phyloP scores from a whole-genome alignment of 2,329 filamentous ascomycete species.

The Aspergillus nomiae region DNA sequence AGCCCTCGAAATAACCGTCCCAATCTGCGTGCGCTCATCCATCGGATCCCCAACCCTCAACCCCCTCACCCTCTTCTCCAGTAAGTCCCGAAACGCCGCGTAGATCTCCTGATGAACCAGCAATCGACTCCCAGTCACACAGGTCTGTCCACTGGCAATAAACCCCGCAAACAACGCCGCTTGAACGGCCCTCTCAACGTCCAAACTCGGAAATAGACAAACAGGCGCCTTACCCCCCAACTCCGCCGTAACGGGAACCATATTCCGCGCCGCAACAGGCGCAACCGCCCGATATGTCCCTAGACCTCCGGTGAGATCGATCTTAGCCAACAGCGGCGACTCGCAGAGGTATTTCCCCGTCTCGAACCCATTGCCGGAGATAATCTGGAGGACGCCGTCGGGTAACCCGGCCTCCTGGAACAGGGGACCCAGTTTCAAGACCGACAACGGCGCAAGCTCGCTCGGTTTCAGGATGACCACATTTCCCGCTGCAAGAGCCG shows the following conservation, averaged over 20 bases:
- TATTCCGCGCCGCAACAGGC: conserved; percentile 32
- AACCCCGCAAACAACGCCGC: conserved; percentile 47
- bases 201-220: conserved; percentile 35
- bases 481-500: conserved; percentile 44
- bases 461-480: conserved; percentile 43
- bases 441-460: conserved; percentile 47
- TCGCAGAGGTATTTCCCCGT: conserved; percentile 43
- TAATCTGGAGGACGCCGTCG: conserved; percentile 45
- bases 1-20: conserved; percentile 58
- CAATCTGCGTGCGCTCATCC: conserved; percentile 63
- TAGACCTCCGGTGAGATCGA: conserved; percentile 39
- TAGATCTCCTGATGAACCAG: conserved; percentile 53
- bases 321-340: conserved; percentile 33
- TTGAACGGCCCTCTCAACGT: conserved; percentile 33
- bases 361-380: conserved; percentile 56
- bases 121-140: conserved; percentile 57
- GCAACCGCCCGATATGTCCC: conserved; percentile 36
- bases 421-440: conserved; percentile 41
- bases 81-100: conserved; percentile 41
- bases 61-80: conserved; percentile 52
- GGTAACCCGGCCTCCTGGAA: conserved; percentile 48
- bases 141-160: conserved; percentile 59
- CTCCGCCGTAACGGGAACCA: conserved; percentile 39
- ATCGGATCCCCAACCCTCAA: conserved; percentile 59
- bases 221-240: conserved; percentile 42